phyloP scores from a whole-genome alignment of 805 yeast genomes.

The Zygosaccharomyces rouxii region DNA sequence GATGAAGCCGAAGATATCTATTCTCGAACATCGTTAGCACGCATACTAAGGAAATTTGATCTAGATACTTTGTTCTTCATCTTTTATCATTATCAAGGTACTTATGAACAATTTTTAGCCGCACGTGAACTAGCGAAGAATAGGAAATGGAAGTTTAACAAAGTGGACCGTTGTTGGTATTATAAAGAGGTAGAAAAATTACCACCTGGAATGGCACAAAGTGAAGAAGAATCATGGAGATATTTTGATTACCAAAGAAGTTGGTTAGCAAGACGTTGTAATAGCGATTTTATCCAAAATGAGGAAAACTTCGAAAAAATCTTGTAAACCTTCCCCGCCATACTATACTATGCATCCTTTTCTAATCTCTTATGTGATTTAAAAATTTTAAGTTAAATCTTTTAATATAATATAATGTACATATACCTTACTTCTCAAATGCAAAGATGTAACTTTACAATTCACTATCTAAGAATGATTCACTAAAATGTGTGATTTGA shows the following conservation, averaged over 20 bases:
- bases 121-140: conserved; percentile 69
- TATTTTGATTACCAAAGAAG: conserved; percentile 79
- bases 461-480: conserved; percentile 59
- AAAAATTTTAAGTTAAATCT: not conserved
- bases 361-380: not conserved
- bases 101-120: conserved; percentile 68
- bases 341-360: conserved; percentile 4
- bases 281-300: conserved; percentile 29
- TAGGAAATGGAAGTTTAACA: conserved; percentile 74
- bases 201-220: conserved; percentile 67
- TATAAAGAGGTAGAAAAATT: conserved; percentile 72
- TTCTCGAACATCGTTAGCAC: conserved; percentile 44
- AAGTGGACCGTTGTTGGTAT: conserved; percentile 37
- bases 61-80: conserved; percentile 86
- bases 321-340: conserved; percentile 8
- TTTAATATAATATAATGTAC: conserved; percentile 11
- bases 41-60: conserved; percentile 67
- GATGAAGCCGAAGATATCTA: conserved; percentile 28
- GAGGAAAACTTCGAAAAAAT: conserved; percentile 50
- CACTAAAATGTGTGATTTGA: conserved; percentile 72
- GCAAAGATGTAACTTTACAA: conserved; percentile 11
- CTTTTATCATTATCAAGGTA: conserved; percentile 75
- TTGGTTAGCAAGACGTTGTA: conserved; percentile 55
- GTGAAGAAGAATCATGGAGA: conserved; percentile 53
- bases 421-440: not conserved